Evolutionary conservation across 176 grass and related monocot genomes (phyloP), one percentile per base, ranked within the genome.

Genomic region (Luzula sylvatica): DNA sequence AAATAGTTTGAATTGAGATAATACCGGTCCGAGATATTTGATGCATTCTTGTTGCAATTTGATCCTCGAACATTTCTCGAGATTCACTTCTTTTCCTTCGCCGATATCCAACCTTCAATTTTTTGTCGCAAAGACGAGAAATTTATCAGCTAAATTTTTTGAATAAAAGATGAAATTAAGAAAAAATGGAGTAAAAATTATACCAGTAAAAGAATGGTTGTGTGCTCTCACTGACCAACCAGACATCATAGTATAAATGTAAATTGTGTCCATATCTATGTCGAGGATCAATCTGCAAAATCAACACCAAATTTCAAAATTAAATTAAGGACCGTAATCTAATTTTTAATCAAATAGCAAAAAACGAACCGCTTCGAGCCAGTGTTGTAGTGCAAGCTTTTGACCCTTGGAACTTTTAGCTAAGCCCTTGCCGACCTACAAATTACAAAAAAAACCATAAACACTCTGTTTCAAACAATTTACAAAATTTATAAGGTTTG

Each of bases 281-380:
- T 23, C 93, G 80, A 6, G 86, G 86, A 76, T 98, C 93, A 75
- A 98, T 92, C 93, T 98, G 85, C 20, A 69, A 56, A 72, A 44
- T n/a, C 32, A 23, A 27, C 49, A 68, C 15, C 7, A 41, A 65
- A 58, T 21, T 56, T 77, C 26, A 49, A 48, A 68, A 75, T 77
- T 77, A 38, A 61, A 52, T 57, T 54, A 82, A 22, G 40, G 11
- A 58, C 20, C 50, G 29, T 54, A 52, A 12, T 74, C 52, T 53
- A 50, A 73, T 66, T 49, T 69, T 21, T 40, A 14, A 56, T 30
- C 46, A 42, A 53, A 40, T 73, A 35, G 9, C 30, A 70, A 64
- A 76, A 65, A 42, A 69, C 82, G 57, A 83, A 98, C 93, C 61
- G 93, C 93, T 98, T 98, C 93, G 49, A 98, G 93, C 93, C 93